Evolutionary conservation across 208 protist species (phyloP).

Genomic region (Tritrichomonas foetus): DNA sequence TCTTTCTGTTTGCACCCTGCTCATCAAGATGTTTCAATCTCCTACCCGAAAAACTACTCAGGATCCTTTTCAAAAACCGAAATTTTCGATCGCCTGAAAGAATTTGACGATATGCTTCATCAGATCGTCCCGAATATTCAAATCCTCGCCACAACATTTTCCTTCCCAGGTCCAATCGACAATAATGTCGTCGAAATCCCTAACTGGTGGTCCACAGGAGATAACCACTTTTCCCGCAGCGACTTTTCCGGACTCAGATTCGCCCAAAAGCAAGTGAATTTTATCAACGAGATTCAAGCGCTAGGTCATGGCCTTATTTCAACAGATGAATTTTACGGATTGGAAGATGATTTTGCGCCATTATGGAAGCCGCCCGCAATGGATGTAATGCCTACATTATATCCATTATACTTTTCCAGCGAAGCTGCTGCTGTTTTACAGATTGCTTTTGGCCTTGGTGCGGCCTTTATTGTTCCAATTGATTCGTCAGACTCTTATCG

Average conservation of each 20-base stretch:
- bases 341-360: neutral
- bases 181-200: neutral
- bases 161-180: neutral
- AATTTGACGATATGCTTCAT: neutral
- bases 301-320: neutral
- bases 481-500: neutral
- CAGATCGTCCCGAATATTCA: neutral
- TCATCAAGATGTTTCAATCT: neutral
- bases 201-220: neutral
- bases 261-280: neutral
- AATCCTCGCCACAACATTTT: neutral
- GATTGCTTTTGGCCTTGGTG: neutral
- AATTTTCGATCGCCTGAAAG: neutral
- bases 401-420: slow-evolving; percentile 26
- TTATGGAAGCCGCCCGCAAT: neutral
- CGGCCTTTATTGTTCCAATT: neutral
- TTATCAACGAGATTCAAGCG: slow-evolving; percentile 1
- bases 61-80: neutral
- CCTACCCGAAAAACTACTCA: neutral
- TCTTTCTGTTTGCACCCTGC: neutral
- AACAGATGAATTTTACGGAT: slow-evolving; percentile 14
- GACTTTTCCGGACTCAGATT: neutral
- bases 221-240: neutral
- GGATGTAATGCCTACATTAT: slow-evolving; percentile 2
- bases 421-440: neutral